Evolutionary conservation across 805 yeast species (phyloP).

Genomic region (Metschnikowia matae): DNA sequence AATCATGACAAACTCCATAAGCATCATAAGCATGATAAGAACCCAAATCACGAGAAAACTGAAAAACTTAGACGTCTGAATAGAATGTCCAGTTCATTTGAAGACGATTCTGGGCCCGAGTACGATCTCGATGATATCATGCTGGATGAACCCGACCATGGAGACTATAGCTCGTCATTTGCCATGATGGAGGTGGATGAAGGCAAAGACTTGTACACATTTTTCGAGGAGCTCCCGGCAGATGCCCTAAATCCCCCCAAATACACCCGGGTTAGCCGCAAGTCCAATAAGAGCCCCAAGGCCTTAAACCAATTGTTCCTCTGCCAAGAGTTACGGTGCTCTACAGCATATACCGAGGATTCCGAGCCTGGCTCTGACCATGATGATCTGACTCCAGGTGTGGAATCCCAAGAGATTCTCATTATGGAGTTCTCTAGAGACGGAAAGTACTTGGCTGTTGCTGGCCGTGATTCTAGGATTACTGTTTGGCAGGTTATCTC

Average conservation of each 20-base stretch:
- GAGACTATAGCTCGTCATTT: slow-evolving; percentile 16
- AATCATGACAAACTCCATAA: too few relatives aligned
- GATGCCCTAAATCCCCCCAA: slow-evolving; percentile 50
- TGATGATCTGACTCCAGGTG: slow-evolving; percentile 2
- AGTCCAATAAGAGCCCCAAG: slow-evolving; percentile 43
- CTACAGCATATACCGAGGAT: neutral
- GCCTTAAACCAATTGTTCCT: slow-evolving; percentile 51
- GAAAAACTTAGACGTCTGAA: too few relatives aligned
- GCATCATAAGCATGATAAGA: too few relatives aligned
- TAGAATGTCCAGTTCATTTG: neutral
- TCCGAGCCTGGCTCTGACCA: slow-evolving; percentile 25
- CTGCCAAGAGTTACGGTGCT: slow-evolving; percentile 51
- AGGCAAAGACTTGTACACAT: slow-evolving; percentile 14
- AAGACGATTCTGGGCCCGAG: slow-evolving; percentile 13
- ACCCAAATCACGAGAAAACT: too few relatives aligned
- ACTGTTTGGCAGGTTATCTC: slow-evolving; percentile 78
- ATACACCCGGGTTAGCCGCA: slow-evolving; percentile 48
- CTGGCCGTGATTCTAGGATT: slow-evolving; percentile 69
- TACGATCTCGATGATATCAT: slow-evolving; percentile 13
- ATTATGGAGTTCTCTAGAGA: slow-evolving; percentile 69
- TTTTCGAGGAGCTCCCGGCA: slow-evolving; percentile 30
- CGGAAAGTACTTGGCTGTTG: slow-evolving; percentile 80
- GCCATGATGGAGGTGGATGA: slow-evolving; percentile 13
- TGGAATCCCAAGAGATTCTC: slow-evolving; percentile 53
- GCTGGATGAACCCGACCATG: slow-evolving; percentile 15